Percentiles rank a stretch among this genome's conserved stretches.
These are phyloP conservation scores for Inonotus hispidus DNA, from an alignment of 1,284 basidiomycete species.

Conservation along the genomic window DNA sequence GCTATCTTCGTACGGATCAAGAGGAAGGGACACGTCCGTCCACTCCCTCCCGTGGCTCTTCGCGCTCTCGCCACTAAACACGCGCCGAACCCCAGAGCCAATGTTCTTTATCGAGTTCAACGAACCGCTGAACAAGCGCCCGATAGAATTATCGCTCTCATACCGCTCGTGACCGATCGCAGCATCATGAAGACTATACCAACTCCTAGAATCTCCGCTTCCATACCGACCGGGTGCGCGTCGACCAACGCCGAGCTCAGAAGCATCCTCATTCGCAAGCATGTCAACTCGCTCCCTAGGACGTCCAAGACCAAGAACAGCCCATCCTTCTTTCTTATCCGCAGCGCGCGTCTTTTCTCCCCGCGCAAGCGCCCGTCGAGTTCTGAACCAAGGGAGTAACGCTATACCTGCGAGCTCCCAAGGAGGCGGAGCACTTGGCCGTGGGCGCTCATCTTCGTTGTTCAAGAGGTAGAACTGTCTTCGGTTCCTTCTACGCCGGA, in stretches of 20 bases:
- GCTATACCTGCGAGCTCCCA: background rate
- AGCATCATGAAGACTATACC: conserved; percentile 12
- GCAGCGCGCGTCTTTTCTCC: conserved; percentile 13
- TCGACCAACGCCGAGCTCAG: conserved; percentile 37
- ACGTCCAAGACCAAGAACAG: conserved; percentile 7
- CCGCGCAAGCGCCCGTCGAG: background rate
- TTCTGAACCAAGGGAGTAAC: conserved; percentile 9
- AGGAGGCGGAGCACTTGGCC: background rate
- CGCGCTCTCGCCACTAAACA: conserved; percentile 27
- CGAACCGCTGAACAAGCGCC: conserved; percentile 26
- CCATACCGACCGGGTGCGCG: conserved; percentile 21
- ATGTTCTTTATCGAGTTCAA: conserved; percentile 48
- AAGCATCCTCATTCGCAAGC: conserved; percentile 69
- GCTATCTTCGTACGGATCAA: conserved; percentile 25
- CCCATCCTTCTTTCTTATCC: conserved; percentile 10
- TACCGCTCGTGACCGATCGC: conserved; percentile 26
- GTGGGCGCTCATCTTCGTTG: conserved; percentile 14
- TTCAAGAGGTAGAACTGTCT: conserved; percentile 21
- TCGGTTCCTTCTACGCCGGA: conserved; percentile 22
- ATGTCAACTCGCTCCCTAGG: conserved; percentile 50
- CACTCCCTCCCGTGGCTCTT: conserved; percentile 34
- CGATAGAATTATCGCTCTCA: conserved; percentile 33
- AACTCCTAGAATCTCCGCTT: conserved; percentile 26
- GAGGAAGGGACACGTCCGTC: conserved; percentile 20
- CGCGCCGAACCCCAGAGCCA: conserved; percentile 34